A percentile compares a stretch with the other conserved stretches of the same genome.
These are phyloP conservation scores for Xerocomus cyaneibrunnescens DNA, from an alignment of 1,284 basidiomycete genomes.

Conservation along the genomic window DNA sequence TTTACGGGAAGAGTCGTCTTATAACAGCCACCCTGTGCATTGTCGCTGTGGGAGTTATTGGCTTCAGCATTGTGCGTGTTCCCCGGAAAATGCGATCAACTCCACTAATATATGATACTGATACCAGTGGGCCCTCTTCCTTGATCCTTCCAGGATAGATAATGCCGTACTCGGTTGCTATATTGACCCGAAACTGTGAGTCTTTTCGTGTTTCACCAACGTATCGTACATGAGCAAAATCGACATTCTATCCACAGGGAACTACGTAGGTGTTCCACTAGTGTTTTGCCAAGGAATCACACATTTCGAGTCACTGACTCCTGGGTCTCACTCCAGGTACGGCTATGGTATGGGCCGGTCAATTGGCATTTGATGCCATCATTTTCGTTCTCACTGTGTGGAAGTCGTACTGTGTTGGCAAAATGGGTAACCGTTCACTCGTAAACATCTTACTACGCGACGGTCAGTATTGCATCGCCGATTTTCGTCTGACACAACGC, in stretches of 20 bases:
- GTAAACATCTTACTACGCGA: constrained; percentile 17
- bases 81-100: background rate
- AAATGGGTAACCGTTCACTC: constrained; percentile 2
- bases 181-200: background rate
- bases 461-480: constrained; percentile 6
- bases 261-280: constrained; percentile 5
- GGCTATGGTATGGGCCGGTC: constrained; percentile 9
- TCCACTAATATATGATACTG: background rate
- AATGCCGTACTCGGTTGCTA: background rate
- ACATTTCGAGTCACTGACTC: background rate
- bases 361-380: constrained; percentile 12
- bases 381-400: constrained; percentile 15
- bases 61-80: constrained; percentile 22
- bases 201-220: background rate
- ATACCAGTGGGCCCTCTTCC: constrained; percentile 9
- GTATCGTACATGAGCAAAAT: background rate
- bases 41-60: constrained; percentile 1
- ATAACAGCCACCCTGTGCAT: constrained; percentile 16
- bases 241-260: background rate
- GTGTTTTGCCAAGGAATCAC: background rate
- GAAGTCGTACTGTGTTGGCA: constrained; percentile 7
- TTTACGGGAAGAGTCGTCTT: constrained; percentile 25
- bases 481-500: background rate
- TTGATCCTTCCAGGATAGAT: background rate
- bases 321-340: background rate